These are phyloP conservation scores for Pseudocercospora fijiensis DNA, from an alignment of 2,329 filamentous ascomycete species.

Conservation along the genomic window DNA sequence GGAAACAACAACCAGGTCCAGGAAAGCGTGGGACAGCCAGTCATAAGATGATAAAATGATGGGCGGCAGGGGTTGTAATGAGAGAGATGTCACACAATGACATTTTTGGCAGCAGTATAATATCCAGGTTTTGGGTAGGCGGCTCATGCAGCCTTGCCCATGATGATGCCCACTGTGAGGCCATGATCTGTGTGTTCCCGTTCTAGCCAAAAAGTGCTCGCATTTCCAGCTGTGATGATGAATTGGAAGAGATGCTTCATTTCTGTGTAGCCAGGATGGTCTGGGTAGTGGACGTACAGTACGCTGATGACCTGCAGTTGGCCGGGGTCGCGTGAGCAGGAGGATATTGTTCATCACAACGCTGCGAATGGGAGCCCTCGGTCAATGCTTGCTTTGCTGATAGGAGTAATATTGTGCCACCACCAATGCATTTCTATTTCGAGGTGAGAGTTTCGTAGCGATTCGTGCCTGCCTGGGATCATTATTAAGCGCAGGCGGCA, in stretches of 20 bases:
- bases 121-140: conserved; percentile 1
- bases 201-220: background rate
- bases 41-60: background rate
- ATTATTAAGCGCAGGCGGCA: too few species aligned
- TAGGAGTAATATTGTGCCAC: background rate
- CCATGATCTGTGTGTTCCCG: background rate
- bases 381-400: background rate
- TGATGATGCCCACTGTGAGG: background rate
- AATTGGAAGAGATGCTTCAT: conserved; percentile 2
- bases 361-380: background rate
- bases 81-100: background rate
- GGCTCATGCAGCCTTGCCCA: background rate
- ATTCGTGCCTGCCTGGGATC: background rate
- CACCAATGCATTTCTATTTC: too few species aligned
- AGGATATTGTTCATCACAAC: background rate
- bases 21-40: background rate
- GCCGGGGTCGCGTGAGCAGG: background rate
- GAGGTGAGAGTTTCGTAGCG: background rate
- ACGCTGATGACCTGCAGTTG: background rate
- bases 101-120: background rate
- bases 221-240: background rate
- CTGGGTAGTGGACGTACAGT: too few species aligned
- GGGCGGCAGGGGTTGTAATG: background rate
- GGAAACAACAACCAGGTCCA: conserved; percentile 1
- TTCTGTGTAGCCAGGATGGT: background rate